These are phyloP conservation scores for Leishmania tropica DNA, from an alignment of 208 protist genomes.

Conservation along the genomic window DNA sequence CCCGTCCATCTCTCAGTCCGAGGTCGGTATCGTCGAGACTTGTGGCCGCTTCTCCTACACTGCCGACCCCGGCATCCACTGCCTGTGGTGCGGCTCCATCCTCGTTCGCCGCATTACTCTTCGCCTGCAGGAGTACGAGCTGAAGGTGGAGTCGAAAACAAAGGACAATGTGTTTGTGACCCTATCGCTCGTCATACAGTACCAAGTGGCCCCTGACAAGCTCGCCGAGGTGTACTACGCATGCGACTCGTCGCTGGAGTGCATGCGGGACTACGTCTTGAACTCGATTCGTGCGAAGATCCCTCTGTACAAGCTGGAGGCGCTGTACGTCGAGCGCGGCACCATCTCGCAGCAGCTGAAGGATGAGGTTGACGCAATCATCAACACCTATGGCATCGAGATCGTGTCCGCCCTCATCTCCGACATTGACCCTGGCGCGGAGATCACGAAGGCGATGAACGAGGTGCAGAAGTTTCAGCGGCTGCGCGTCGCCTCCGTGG, in stretches of 20 bases:
- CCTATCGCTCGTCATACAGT: conserved; percentile 57
- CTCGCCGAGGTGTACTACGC: conserved; percentile 53
- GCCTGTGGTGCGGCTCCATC: conserved; percentile 46
- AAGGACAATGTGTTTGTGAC: conserved; percentile 89
- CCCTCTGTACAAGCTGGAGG: conserved; percentile 80
- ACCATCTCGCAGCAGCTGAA: conserved; percentile 81
- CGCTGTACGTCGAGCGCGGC: conserved; percentile 73
- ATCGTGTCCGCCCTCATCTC: conserved; percentile 77
- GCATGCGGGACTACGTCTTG: conserved; percentile 66
- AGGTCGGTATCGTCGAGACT: conserved; percentile 67
- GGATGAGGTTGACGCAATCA: conserved; percentile 57
- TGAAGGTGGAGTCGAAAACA: conserved; percentile 72
- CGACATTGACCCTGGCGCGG: conserved; percentile 65
- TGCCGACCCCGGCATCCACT: conserved; percentile 62
- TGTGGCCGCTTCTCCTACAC: conserved; percentile 57
- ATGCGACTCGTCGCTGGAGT: conserved; percentile 38
- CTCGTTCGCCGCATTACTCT: conserved; percentile 43
- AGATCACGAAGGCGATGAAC: conserved; percentile 75
- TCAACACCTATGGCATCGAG: conserved; percentile 69
- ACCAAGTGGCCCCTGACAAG: conserved; percentile 49
- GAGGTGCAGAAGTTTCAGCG: conserved; percentile 75
- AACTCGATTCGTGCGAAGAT: conserved; percentile 76
- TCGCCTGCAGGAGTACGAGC: conserved; percentile 46
- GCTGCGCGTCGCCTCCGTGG: conserved; percentile 72
- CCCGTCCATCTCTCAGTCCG: conserved; percentile 51